Base-by-base conservation (phyloP, 2,329 filamentous ascomycete species). In the Paraphaeosphaeria sporulosa region DNA sequence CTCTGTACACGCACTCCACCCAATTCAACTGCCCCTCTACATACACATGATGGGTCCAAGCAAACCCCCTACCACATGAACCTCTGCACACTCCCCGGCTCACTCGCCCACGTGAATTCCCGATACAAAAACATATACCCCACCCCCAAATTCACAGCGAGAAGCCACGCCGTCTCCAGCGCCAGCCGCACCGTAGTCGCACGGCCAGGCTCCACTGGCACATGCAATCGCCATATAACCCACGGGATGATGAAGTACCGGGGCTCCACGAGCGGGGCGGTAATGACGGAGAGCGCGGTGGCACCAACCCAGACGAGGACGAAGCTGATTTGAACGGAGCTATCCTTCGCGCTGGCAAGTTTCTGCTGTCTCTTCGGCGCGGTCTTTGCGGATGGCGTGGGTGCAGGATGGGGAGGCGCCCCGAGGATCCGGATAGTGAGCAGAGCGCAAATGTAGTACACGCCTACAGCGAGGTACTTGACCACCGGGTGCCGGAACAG, bases 181-280 rank as follows among this genome's bases (percentile, higher is more conserved):
- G 85, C 82, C 8, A 87, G 59, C 4, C 80, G 72, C 27, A 78
- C 64, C 58, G 84, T 78, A 54, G 78, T 77, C 27, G 64, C 64
- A 1, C 49, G 19, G 43, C 54, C 60, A 21, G 36, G 60, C 21
- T 6, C 30, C 13, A 17, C 25, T 0, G 92, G 92, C 0, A 96
- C 80, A 70, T 96, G 86, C 8, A 98, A 79, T 0, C 95, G 86
- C 92, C 94, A 98, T 70, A 97, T 89, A 9, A 97, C 86, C 93
- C 93, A 99, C 0, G 94, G 94, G 13, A 97, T 84, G 73, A 99
- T 96, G 77, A 97, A 97, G 78, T 99, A 99, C 15, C 95, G 87
- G 15, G 95, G 95, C 76, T 99, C 95, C 10, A 99, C 94, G 0
- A 99, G 85, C 0, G 95, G 94, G 0, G 95, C 94, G 0, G 93